Conservation (phyloP, 768 basidiomycete genomes). For the Cantharellus anzutake region DNA sequence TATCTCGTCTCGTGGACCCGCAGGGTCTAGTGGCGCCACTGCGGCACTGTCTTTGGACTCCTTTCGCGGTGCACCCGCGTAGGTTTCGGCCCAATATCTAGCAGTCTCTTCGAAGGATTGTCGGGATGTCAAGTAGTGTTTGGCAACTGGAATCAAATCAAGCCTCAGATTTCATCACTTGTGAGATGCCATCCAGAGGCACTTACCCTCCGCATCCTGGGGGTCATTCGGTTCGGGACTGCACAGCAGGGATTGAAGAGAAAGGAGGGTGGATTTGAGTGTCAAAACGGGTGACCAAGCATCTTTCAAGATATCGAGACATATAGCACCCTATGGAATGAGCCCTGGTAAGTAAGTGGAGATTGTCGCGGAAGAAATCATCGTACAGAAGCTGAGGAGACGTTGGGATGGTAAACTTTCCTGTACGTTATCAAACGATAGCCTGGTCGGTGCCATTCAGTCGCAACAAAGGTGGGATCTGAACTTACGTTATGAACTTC, state of each 20-base stretch:
- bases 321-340: constrained; percentile 3
- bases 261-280: constrained; percentile 89
- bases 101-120: constrained; percentile 82
- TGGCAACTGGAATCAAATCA: constrained; percentile 39
- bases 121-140: constrained; percentile 84
- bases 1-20: constrained; percentile 23
- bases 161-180: not conserved
- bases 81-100: constrained; percentile 82
- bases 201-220: constrained; percentile 68
- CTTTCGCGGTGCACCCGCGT: constrained; percentile 53
- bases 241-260: constrained; percentile 80
- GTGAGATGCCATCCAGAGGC: not conserved
- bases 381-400: constrained; percentile 76
- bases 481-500: constrained; percentile 69
- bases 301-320: constrained; percentile 36
- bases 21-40: not conserved
- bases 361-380: constrained; percentile 19
- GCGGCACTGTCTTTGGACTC: not conserved
- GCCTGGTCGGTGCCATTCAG: not conserved
- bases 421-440: constrained; percentile 6
- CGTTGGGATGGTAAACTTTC: constrained; percentile 89
- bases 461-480: not conserved
- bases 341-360: not conserved
- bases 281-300: constrained; percentile 94
- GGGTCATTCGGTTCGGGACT: constrained; percentile 92